phyloP scores from a whole-genome alignment of 257 asterid species.

The Solanum okadae region DNA sequence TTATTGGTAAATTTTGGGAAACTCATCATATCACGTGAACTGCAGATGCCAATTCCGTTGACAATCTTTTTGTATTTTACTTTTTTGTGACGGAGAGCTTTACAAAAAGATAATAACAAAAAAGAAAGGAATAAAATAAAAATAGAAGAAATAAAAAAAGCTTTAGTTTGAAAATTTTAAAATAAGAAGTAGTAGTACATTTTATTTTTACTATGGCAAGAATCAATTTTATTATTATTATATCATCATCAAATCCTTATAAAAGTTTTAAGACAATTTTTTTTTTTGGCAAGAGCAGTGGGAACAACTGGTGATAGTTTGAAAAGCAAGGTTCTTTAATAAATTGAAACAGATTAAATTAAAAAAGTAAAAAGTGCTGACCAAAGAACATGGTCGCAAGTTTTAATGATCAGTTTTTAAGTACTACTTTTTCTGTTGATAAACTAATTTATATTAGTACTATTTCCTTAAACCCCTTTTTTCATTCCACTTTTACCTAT shows the following conservation, averaged over 20 bases:
- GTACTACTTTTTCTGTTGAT: not conserved
- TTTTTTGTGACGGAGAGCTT: slow-evolving; percentile 1
- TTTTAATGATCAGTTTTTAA: not conserved
- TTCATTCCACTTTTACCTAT: not conserved
- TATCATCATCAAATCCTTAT: not conserved
- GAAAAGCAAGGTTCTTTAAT: not conserved
- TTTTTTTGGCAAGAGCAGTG: not conserved
- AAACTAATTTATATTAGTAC: not conserved
- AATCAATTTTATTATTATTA: not conserved
- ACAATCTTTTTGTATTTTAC: not conserved
- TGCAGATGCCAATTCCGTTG: not conserved
- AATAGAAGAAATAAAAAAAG: not conserved
- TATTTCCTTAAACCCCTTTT: not conserved
- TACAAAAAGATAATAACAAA: not conserved
- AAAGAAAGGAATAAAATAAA: not conserved
- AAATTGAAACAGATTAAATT: not conserved
- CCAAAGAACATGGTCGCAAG: not conserved
- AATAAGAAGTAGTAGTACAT: not conserved
- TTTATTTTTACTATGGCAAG: not conserved
- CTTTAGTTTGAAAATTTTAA: not conserved
- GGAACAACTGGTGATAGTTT: not conserved
- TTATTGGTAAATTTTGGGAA: not conserved
- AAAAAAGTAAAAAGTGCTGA: slow-evolving; percentile 2
- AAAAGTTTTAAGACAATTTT: not conserved
- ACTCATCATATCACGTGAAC: not conserved